Percentiles rank a stretch among this genome's conserved stretches.
Conservation (phyloP, 2,329 filamentous ascomycete genomes). For the Exutisphaerella laricina region DNA sequence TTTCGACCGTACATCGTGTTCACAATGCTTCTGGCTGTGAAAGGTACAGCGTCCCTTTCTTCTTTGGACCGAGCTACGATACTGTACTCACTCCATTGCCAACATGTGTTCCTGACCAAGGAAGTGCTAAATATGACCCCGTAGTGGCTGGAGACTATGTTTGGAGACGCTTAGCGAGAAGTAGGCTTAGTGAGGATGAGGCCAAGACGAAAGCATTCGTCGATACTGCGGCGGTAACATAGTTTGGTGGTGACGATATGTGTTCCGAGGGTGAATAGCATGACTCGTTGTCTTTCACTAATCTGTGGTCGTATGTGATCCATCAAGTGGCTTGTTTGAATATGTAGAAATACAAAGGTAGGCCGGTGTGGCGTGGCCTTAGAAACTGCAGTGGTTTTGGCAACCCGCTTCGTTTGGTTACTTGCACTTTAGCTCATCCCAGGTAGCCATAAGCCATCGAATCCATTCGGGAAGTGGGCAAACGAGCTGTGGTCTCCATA, state of each 20-base stretch:
- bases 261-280: too few species aligned
- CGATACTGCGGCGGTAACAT: background rate
- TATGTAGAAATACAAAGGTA: too few species aligned
- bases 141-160: conserved; percentile 25
- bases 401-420: too few species aligned
- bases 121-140: conserved; percentile 18
- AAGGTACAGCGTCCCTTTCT: conserved; percentile 45
- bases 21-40: conserved; percentile 39
- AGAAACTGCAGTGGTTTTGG: too few species aligned
- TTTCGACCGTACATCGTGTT: conserved; percentile 43
- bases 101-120: conserved; percentile 16
- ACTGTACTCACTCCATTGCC: conserved; percentile 18
- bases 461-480: conserved; percentile 1
- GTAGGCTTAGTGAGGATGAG: conserved; percentile 18
- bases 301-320: too few species aligned
- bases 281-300: too few species aligned
- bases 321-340: too few species aligned
- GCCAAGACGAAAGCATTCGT: conserved; percentile 11
- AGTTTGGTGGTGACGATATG: too few species aligned
- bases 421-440: conserved; percentile 9
- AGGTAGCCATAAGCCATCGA: conserved; percentile 4
- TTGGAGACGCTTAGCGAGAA: conserved; percentile 18
- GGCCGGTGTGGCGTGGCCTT: too few species aligned
- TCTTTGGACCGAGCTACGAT: conserved; percentile 42
- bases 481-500: conserved; percentile 14